A percentile compares a stretch with the other conserved stretches of the same genome.
phyloP scores from a whole-genome alignment of 345 rosid species.

The Eucalyptus urophylla region DNA sequence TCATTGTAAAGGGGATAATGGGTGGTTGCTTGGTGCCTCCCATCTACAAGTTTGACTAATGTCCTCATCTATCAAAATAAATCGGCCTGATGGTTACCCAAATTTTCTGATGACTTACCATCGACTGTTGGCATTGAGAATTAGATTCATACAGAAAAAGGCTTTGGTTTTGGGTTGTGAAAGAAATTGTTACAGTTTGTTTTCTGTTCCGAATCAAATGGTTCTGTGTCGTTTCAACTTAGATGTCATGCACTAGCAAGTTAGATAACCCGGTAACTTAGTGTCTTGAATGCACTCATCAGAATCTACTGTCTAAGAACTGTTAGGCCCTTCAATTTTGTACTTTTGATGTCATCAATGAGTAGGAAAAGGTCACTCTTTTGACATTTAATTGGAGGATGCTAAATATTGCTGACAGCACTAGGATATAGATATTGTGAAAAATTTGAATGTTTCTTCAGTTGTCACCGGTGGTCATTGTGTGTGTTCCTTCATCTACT shows the following conservation, averaged over 20 bases:
- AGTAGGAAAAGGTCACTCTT: not conserved
- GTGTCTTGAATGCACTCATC: not conserved
- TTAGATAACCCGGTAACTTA: not conserved
- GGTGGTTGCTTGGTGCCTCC: not conserved
- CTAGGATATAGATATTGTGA: not conserved
- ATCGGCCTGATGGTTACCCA: not conserved
- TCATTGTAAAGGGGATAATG: not conserved
- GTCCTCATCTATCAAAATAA: not conserved
- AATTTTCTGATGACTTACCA: not conserved
- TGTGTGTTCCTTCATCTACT: not conserved
- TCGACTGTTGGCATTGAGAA: not conserved
- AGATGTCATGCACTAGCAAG: not conserved
- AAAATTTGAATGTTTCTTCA: not conserved
- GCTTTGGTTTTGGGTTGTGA: not conserved
- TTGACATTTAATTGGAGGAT: not conserved
- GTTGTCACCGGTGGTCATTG: not conserved
- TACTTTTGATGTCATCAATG: not conserved
- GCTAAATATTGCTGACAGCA: not conserved
- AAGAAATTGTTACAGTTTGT: not conserved
- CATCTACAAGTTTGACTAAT: not conserved
- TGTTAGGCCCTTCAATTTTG: not conserved
- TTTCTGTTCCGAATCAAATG: not conserved
- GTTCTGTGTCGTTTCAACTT: not conserved
- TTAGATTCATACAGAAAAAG: not conserved
- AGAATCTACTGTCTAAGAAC: not conserved